Evolutionary conservation across 257 asterid genomes (phyloP).

Genomic region (Salvia hispanica): DNA sequence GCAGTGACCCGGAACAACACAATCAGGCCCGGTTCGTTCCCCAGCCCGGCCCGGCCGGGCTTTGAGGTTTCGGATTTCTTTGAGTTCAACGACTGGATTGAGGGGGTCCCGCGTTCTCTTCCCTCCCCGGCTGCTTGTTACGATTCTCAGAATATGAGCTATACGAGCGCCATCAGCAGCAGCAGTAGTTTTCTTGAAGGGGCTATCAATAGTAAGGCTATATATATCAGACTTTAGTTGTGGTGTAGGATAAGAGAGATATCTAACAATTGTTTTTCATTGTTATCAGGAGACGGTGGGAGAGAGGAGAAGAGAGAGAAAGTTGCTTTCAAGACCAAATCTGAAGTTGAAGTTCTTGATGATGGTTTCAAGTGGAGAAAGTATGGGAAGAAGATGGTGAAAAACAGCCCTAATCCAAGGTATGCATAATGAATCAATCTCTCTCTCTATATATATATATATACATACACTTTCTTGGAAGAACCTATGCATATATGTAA

Average conservation of each 20-base stretch:
- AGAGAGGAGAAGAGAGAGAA: constrained; percentile 52
- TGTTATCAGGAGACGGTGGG: constrained; percentile 51
- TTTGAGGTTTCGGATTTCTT: constrained; percentile 59
- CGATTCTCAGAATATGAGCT: constrained; percentile 36
- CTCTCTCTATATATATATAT: too few species aligned
- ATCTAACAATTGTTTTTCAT: constrained; percentile 20
- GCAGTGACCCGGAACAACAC: neutral
- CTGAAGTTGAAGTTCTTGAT: constrained; percentile 76
- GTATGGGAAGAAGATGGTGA: constrained; percentile 97
- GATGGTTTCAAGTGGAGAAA: constrained; percentile 98
- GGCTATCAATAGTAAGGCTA: constrained; percentile 41
- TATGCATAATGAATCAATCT: constrained; percentile 27
- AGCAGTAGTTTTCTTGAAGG: constrained; percentile 40
- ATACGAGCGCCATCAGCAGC: constrained; percentile 32
- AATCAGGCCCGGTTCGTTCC: constrained; percentile 27
- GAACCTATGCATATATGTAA: neutral
- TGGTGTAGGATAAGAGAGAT: neutral
- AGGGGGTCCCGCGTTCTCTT: constrained; percentile 43
- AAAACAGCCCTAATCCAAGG: constrained; percentile 94
- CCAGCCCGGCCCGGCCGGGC: constrained; percentile 32
- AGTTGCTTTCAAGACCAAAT: constrained; percentile 86
- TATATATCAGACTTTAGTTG: neutral
- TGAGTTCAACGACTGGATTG: constrained; percentile 61
- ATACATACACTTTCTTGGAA: neutral
- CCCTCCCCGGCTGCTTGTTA: constrained; percentile 37